Percentiles rank a stretch among this genome's conserved stretches.
Conservation (phyloP, 176 grass and related monocot genomes). For the Pharus latifolius region DNA sequence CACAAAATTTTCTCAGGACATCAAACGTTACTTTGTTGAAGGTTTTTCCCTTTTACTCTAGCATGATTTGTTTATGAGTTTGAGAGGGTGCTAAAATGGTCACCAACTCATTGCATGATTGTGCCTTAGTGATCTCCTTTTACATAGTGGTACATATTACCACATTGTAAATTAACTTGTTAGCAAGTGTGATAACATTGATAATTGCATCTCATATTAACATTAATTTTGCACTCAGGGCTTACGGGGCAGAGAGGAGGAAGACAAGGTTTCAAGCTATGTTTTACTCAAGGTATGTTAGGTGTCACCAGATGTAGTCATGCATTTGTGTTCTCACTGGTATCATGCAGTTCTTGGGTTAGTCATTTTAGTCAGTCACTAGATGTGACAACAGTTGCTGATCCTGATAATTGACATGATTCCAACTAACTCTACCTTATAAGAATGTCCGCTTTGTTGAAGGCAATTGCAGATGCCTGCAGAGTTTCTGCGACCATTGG, state of each 20-base stretch:
- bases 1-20: constrained; percentile 59
- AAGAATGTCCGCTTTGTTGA: not conserved
- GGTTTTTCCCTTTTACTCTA: constrained; percentile 35
- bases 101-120: not conserved
- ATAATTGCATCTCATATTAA: not conserved
- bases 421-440: not conserved
- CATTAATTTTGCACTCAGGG: constrained; percentile 29
- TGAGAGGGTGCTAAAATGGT: not conserved
- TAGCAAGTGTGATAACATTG: not conserved
- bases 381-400: not conserved
- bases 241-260: constrained; percentile 78
- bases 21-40: constrained; percentile 75
- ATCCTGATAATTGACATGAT: not conserved
- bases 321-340: constrained; percentile 3
- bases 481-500: constrained; percentile 57
- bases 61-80: not conserved
- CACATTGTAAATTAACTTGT: not conserved
- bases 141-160: not conserved
- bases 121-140: not conserved
- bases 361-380: not conserved
- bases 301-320: not conserved
- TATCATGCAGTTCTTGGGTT: not conserved
- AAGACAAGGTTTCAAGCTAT: constrained; percentile 85
- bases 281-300: constrained; percentile 74
- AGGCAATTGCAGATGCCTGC: constrained; percentile 83